These are phyloP conservation scores for Coniochaeta hoffmannii DNA, from an alignment of 2,329 filamentous ascomycete species.

Conservation along the genomic window DNA sequence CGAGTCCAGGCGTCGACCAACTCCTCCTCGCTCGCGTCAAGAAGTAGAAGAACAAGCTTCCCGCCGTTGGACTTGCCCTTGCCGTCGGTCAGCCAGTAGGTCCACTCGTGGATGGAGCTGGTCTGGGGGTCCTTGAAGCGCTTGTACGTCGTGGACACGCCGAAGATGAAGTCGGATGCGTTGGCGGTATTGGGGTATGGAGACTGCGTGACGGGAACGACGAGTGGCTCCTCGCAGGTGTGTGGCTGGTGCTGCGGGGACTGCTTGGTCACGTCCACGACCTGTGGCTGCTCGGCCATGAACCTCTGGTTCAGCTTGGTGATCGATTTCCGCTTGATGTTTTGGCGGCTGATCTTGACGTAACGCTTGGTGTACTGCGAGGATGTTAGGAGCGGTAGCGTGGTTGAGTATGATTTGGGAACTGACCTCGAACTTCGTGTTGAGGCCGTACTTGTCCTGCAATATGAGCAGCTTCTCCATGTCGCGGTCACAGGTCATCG, in stretches of 20 bases:
- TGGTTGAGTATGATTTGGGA: too few species aligned
- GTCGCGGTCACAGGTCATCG: constrained; percentile 44
- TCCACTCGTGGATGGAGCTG: constrained; percentile 50
- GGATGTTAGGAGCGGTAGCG: too few species aligned
- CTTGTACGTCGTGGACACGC: constrained; percentile 50
- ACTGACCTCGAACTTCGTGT: constrained; percentile 45
- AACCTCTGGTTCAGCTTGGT: constrained; percentile 42
- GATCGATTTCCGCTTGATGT: constrained; percentile 41
- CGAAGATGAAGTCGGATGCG: constrained; percentile 50
- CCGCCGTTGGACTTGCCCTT: constrained; percentile 48
- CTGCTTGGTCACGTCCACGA: constrained; percentile 35
- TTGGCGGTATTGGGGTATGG: constrained; percentile 42
- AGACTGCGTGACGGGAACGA: constrained; percentile 43
- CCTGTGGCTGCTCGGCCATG: constrained; percentile 37
- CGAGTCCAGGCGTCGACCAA: constrained; percentile 40
- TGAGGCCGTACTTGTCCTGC: constrained; percentile 38
- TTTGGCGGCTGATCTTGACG: constrained; percentile 41
- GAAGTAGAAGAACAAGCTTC: constrained; percentile 45
- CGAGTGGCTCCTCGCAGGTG: constrained; percentile 39
- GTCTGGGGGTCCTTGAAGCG: constrained; percentile 44
- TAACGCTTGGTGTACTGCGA: constrained; percentile 51
- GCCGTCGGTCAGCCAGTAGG: constrained; percentile 52
- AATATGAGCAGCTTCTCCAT: constrained; percentile 35
- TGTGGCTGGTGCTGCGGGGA: constrained; percentile 26
- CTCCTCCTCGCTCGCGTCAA: constrained; percentile 44